phyloP scores from a whole-genome alignment of 2,329 filamentous ascomycete genomes.

The Macrophomina pseudophaseolina region DNA sequence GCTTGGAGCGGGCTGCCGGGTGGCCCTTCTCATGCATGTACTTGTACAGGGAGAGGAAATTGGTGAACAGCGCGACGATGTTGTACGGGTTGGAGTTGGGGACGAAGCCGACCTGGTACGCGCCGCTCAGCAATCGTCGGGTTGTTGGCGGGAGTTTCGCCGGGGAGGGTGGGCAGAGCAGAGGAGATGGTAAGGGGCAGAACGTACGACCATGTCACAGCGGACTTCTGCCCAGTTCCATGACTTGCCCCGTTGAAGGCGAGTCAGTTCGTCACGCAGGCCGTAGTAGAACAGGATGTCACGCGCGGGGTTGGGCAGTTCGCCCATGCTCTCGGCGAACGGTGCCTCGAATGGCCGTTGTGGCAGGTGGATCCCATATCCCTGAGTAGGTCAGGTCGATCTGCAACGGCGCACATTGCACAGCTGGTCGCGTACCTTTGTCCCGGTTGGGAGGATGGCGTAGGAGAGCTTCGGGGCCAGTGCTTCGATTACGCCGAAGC shows the following conservation, averaged over 20 bases:
- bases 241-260: not conserved
- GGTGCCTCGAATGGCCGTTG: slow-evolving; percentile 39
- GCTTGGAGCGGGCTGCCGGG: not conserved
- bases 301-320: not conserved
- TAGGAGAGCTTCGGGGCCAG: slow-evolving; percentile 38
- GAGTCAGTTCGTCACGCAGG: not conserved
- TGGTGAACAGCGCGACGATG: not conserved
- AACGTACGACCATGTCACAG: not conserved
- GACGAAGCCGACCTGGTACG: not conserved
- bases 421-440: slow-evolving; percentile 34
- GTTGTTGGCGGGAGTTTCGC: not conserved
- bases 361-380: slow-evolving; percentile 33
- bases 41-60: slow-evolving; percentile 1
- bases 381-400: slow-evolving; percentile 13
- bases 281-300: slow-evolving; percentile 1
- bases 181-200: not conserved
- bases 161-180: not conserved
- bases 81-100: slow-evolving; percentile 2
- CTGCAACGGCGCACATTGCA: slow-evolving; percentile 12
- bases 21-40: not conserved
- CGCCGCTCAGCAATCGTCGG: not conserved
- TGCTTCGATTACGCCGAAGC: slow-evolving; percentile 38
- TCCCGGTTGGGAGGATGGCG: slow-evolving; percentile 41
- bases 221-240: slow-evolving; percentile 4
- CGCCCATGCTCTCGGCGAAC: slow-evolving; percentile 36